These are phyloP conservation scores for Ophiosphaerella korrae DNA, from an alignment of 2,329 filamentous ascomycete species.

Conservation along the genomic window DNA sequence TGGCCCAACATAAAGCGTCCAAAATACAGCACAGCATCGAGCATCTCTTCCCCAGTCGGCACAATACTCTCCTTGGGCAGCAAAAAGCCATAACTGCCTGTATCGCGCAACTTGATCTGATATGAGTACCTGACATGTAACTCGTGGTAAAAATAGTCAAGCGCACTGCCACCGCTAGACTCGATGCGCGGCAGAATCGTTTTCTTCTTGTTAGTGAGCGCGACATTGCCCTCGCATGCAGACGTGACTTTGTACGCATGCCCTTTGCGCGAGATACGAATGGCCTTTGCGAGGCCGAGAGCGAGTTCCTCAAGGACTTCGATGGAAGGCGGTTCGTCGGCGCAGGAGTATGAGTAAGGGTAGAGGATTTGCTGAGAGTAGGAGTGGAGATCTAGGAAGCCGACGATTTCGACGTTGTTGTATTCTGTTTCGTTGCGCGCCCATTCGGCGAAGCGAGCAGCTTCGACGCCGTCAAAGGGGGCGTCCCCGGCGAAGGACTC, in stretches of 20 bases:
- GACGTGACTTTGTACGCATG: slow-evolving; percentile 70
- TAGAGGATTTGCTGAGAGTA: slow-evolving; percentile 96
- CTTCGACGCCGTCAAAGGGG: slow-evolving; percentile 84
- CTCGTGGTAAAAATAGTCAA: slow-evolving; percentile 96
- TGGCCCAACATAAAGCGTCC: slow-evolving; percentile 73
- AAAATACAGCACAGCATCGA: slow-evolving; percentile 82
- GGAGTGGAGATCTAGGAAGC: slow-evolving; percentile 86
- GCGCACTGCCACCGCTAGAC: slow-evolving; percentile 78
- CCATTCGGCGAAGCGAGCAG: slow-evolving; percentile 78
- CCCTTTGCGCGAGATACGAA: slow-evolving; percentile 78
- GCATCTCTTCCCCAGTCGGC: slow-evolving; percentile 85
- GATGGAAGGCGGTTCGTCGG: slow-evolving; percentile 75
- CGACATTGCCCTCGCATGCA: slow-evolving; percentile 81
- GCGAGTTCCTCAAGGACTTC: slow-evolving; percentile 93
- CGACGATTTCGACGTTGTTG: slow-evolving; percentile 77
- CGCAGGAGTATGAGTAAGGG: slow-evolving; percentile 87
- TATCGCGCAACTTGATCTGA: slow-evolving; percentile 92
- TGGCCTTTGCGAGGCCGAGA: slow-evolving; percentile 84
- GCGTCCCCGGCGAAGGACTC: slow-evolving; percentile 85
- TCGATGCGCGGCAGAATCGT: slow-evolving; percentile 64
- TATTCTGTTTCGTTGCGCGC: slow-evolving; percentile 75
- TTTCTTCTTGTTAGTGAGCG: slow-evolving; percentile 41
- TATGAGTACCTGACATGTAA: slow-evolving; percentile 82
- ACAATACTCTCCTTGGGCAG: slow-evolving; percentile 85
- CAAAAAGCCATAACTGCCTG: slow-evolving; percentile 91